These are phyloP conservation scores for Rhizophagus clarus DNA, from an alignment of 192 early-diverging fungal genomes.

Conservation along the genomic window DNA sequence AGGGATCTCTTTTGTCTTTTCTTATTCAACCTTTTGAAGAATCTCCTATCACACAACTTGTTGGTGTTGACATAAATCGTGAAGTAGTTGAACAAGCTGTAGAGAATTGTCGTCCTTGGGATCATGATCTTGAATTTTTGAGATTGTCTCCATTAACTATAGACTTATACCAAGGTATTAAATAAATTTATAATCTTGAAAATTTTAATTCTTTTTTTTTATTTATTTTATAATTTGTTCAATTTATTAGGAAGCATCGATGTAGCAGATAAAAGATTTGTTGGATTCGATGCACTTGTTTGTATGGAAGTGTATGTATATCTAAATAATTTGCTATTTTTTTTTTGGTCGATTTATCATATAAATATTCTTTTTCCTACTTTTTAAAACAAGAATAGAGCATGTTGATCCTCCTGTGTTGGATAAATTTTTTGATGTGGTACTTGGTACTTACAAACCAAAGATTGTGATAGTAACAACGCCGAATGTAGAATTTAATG, in stretches of 20 bases:
- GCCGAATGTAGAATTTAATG: slow-evolving; percentile 92
- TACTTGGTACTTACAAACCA: slow-evolving; percentile 72
- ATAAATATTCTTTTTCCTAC: slow-evolving; percentile 3
- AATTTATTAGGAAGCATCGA: slow-evolving; percentile 52
- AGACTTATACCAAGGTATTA: slow-evolving; percentile 66
- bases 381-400: slow-evolving; percentile 61
- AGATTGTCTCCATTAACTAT: slow-evolving; percentile 62
- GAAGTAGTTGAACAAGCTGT: slow-evolving; percentile 47
- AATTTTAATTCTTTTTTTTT: not conserved
- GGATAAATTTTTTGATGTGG: slow-evolving; percentile 55
- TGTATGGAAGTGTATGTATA: slow-evolving; percentile 71
- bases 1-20: slow-evolving; percentile 70
- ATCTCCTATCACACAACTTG: slow-evolving; percentile 58
- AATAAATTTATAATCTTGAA: not conserved
- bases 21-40: slow-evolving; percentile 56
- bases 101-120: slow-evolving; percentile 59
- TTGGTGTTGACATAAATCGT: slow-evolving; percentile 71
- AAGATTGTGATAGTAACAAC: slow-evolving; percentile 71
- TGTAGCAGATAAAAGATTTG: slow-evolving; percentile 51
- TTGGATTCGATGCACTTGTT: slow-evolving; percentile 71
- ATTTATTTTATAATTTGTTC: not conserved
- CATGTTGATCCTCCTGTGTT: slow-evolving; percentile 69
- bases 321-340: not conserved
- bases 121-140: slow-evolving; percentile 57
- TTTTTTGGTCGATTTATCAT: not conserved